Evolutionary conservation across 306 rosid species (phyloP).

Genomic region (Abrus precatorius): DNA sequence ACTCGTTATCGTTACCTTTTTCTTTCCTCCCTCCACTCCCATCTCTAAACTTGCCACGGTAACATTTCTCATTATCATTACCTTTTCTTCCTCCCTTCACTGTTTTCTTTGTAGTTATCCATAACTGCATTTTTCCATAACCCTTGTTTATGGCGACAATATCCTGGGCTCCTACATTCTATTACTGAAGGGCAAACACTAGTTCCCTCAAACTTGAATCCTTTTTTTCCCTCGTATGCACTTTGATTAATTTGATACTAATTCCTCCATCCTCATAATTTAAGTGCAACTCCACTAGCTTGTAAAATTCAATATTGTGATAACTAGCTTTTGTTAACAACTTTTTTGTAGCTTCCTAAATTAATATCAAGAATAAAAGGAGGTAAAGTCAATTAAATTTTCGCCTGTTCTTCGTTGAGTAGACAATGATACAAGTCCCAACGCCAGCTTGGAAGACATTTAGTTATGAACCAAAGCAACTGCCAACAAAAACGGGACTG

Average conservation of each 20-base stretch:
- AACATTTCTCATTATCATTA: too few relatives aligned
- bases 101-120: too few relatives aligned
- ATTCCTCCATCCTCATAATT: neutral
- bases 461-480: neutral
- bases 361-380: constrained; percentile 17
- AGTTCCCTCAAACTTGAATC: neutral
- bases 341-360: neutral
- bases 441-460: neutral
- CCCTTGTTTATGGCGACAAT: too few relatives aligned
- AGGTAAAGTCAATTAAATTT: neutral
- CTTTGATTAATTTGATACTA: neutral
- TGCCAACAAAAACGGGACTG: neutral
- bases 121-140: too few relatives aligned
- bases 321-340: neutral
- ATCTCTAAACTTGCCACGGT: too few relatives aligned
- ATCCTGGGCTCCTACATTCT: too few relatives aligned
- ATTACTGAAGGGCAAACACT: neutral
- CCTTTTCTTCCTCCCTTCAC: too few relatives aligned
- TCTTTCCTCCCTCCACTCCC: too few relatives aligned
- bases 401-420: constrained; percentile 8
- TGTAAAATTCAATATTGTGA: neutral
- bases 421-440: neutral
- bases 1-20: too few relatives aligned
- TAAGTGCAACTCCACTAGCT: neutral
- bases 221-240: neutral